phyloP scores from a whole-genome alignment of 257 asterid species.

The Ilex asprella region DNA sequence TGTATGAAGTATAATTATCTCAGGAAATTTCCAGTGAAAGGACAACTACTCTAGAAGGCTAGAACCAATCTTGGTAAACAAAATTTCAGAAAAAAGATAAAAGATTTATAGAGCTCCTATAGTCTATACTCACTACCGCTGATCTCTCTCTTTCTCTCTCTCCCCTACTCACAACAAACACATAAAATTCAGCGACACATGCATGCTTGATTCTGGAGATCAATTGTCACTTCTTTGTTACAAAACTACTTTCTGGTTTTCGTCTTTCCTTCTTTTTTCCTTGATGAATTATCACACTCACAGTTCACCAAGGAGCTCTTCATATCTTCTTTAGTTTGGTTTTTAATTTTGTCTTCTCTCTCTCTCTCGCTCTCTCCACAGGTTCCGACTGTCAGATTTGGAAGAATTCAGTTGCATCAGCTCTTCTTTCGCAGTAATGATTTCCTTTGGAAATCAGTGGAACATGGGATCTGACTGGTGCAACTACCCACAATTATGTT shows the following conservation, averaged over 20 bases:
- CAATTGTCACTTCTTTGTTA: too few relatives aligned
- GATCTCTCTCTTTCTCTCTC: background rate
- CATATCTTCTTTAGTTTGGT: too few relatives aligned
- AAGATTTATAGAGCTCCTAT: background rate
- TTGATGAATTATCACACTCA: background rate
- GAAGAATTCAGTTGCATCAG: too few relatives aligned
- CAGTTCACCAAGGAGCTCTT: too few relatives aligned
- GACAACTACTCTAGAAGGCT: too few relatives aligned
- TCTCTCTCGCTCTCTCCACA: too few relatives aligned
- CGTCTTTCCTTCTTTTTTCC: background rate
- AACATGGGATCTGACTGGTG: slow-evolving; percentile 13
- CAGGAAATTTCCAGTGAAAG: background rate
- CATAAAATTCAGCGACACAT: background rate
- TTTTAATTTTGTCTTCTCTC: too few relatives aligned
- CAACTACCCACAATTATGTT: background rate
- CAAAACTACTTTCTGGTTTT: background rate
- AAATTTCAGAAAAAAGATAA: too few relatives aligned
- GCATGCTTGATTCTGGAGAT: too few relatives aligned
- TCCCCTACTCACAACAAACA: background rate
- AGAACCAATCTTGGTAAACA: background rate
- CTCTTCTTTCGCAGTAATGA: too few relatives aligned
- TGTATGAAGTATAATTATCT: too few relatives aligned
- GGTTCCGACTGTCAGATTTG: too few relatives aligned
- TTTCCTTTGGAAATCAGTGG: background rate
- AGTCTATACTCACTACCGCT: background rate